Conservation (phyloP, 306 rosid genomes). For the peach (Prunus persica) region Prunus_persica_NCBIv2 NC_034010.1:22109001-22109500, state of each 20-base stretch:
- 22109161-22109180: conserved; percentile 72
- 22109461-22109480: conserved; percentile 50
- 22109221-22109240: conserved; percentile 41
- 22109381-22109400: conserved; percentile 75
- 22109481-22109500: conserved; percentile 58
- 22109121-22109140: conserved; percentile 72
- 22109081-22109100: conserved; percentile 65
- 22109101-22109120: conserved; percentile 80
- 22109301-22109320: conserved; percentile 59
- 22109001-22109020: conserved; percentile 67
- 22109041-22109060: conserved; percentile 46
- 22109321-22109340: conserved; percentile 63
- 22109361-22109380: conserved; percentile 68
- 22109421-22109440: conserved; percentile 75
- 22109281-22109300: conserved; percentile 45
- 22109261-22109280: conserved; percentile 49
- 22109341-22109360: conserved; percentile 71
- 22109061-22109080: conserved; percentile 61
- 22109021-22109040: conserved; percentile 42
- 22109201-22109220: conserved; percentile 51
- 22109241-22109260: conserved; percentile 66
- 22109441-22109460: conserved; percentile 65
- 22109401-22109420: conserved; percentile 83
- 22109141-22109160: conserved; percentile 82
- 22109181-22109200: conserved; percentile 53